Conservation (phyloP, 805 yeast species). For the Lipomyces sp. region DNA sequence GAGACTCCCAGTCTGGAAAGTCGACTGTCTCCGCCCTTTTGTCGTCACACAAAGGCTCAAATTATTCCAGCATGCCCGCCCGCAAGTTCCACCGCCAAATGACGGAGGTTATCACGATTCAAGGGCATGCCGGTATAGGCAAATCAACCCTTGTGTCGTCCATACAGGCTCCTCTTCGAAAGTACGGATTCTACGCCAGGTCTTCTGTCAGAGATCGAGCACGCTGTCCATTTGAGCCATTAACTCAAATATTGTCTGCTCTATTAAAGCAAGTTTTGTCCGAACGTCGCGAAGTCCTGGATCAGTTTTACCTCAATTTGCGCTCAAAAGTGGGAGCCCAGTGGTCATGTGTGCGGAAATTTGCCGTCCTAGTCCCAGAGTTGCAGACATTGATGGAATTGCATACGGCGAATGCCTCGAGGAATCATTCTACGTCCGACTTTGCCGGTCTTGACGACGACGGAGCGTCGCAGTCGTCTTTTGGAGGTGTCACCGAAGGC, state of each 20-base stretch:
- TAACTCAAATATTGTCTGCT: slow-evolving; percentile 7
- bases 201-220: neutral
- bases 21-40: neutral
- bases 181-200: slow-evolving; percentile 17
- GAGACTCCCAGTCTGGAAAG: no score
- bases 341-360: slow-evolving; percentile 11
- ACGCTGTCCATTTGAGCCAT: slow-evolving; percentile 15
- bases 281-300: slow-evolving; percentile 13
- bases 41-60: neutral
- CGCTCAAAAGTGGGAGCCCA: slow-evolving; percentile 17
- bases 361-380: slow-evolving; percentile 15
- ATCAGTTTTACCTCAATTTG: slow-evolving; percentile 1
- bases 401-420: slow-evolving; percentile 1
- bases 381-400: slow-evolving; percentile 11
- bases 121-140: slow-evolving; percentile 28
- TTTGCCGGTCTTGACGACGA: slow-evolving; percentile 9
- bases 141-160: slow-evolving; percentile 16
- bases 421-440: neutral
- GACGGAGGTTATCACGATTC: slow-evolving; percentile 20
- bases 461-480: slow-evolving; percentile 1
- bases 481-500: neutral
- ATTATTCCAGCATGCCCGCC: neutral
- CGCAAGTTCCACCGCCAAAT: slow-evolving; percentile 1
- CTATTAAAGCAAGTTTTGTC: slow-evolving; percentile 25
- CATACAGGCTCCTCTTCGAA: slow-evolving; percentile 14